Conservation (phyloP, 2,329 filamentous ascomycete genomes). For the Microascus cirrosus region DNA sequence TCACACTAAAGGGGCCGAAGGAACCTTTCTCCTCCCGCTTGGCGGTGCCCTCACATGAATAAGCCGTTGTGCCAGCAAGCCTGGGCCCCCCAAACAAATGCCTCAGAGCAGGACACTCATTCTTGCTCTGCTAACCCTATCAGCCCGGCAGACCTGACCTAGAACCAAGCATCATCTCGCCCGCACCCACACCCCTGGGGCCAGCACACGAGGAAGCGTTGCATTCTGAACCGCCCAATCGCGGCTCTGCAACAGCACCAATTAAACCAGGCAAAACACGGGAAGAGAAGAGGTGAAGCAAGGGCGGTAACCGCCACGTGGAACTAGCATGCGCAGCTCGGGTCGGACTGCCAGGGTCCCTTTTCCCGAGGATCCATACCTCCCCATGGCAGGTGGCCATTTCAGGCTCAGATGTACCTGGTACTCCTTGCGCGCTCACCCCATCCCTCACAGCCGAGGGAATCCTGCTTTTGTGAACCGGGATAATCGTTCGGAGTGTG, state of each 20-base stretch:
- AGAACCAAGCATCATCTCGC: not conserved
- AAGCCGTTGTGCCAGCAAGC: no score
- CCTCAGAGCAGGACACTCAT: no score
- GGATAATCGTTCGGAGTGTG: no score
- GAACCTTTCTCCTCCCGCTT: no score
- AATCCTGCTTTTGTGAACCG: no score
- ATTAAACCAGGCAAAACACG: not conserved
- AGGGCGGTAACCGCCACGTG: constrained; percentile 2
- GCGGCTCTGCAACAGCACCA: not conserved
- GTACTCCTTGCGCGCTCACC: not conserved
- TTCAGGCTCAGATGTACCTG: not conserved
- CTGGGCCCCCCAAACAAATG: no score
- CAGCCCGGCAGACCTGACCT: not conserved
- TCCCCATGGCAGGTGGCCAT: not conserved
- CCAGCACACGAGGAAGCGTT: not conserved
- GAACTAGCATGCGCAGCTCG: not conserved
- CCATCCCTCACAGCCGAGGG: not conserved
- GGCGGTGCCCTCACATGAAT: no score
- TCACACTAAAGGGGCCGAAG: no score
- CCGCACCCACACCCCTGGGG: not conserved
- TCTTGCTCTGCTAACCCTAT: no score
- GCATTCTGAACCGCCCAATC: not conserved
- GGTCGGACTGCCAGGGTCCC: constrained; percentile 1
- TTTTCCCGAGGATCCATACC: not conserved
- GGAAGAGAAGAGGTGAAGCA: not conserved